Evolutionary conservation across 441 rosid species (phyloP).

Genomic region (Adansonia gregorii): DNA sequence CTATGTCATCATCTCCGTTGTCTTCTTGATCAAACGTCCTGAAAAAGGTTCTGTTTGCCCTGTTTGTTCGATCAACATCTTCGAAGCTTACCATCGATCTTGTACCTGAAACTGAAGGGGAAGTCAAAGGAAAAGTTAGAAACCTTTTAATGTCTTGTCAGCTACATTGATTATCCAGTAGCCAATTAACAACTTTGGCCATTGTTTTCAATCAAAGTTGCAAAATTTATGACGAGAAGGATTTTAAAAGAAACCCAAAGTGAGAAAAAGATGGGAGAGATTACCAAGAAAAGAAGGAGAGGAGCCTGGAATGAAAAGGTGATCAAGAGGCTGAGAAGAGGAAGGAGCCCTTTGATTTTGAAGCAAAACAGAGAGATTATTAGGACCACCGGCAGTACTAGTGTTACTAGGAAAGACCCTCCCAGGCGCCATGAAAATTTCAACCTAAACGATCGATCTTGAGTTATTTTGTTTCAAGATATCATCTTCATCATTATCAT

Average conservation of each 20-base stretch:
- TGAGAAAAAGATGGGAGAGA: neutral
- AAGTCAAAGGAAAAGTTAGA: neutral
- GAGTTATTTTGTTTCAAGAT: conserved; percentile 21
- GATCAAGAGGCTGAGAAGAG: conserved; percentile 41
- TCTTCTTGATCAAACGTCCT: conserved; percentile 51
- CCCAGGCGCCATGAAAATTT: conserved; percentile 45
- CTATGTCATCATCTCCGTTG: conserved; percentile 57
- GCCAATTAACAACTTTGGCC: neutral
- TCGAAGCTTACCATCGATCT: conserved; percentile 66
- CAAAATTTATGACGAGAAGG: neutral
- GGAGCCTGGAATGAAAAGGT: conserved; percentile 54
- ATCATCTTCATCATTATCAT: conserved; percentile 21
- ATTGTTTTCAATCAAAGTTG: neutral
- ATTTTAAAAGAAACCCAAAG: neutral
- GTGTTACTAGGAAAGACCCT: conserved; percentile 25
- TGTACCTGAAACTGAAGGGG: conserved; percentile 41
- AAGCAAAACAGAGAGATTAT: conserved; percentile 45
- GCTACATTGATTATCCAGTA: neutral
- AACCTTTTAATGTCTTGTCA: neutral
- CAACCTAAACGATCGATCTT: conserved; percentile 6
- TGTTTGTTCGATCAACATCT: conserved; percentile 41
- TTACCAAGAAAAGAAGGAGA: conserved; percentile 57
- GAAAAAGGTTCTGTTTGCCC: conserved; percentile 43
- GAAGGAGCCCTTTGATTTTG: conserved; percentile 42
- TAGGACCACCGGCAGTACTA: conserved; percentile 27